Percentiles rank a stretch among this genome's conserved stretches.
Conservation (phyloP, 768 basidiomycete genomes). For the Leccinellum rugosiceps region DNA sequence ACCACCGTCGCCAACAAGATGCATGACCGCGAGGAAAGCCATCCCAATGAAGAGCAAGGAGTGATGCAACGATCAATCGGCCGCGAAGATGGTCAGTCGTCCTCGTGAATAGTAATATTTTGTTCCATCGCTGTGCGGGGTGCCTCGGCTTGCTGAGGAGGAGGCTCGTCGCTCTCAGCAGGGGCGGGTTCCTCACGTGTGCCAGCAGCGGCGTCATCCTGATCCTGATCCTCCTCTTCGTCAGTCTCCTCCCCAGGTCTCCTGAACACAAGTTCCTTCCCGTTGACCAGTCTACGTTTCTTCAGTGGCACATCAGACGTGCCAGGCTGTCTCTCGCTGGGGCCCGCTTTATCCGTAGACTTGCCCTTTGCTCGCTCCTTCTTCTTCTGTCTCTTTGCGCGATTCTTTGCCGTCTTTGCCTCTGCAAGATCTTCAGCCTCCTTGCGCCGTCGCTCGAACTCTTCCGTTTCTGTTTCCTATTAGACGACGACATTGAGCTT, state of each 20-base stretch:
- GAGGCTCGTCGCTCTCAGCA: conserved; percentile 1
- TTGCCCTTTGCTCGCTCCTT: conserved; percentile 66
- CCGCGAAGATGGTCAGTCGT: conserved; percentile 34
- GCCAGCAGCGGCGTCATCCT: conserved; percentile 4
- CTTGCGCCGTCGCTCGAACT: conserved; percentile 71
- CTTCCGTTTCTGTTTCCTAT: conserved; percentile 68
- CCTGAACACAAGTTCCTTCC: conserved; percentile 62
- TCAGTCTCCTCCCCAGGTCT: conserved; percentile 49
- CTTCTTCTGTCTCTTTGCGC: conserved; percentile 91
- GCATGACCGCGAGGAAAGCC: not conserved
- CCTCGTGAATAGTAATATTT: conserved; percentile 49
- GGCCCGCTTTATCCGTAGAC: conserved; percentile 26
- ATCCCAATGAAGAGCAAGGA: not conserved
- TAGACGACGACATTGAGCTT: conserved; percentile 1
- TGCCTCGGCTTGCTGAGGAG: conserved; percentile 4
- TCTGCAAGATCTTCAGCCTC: conserved; percentile 71
- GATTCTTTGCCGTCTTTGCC: conserved; percentile 92
- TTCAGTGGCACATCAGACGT: conserved; percentile 52
- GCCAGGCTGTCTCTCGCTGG: conserved; percentile 23
- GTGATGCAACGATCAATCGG: not conserved
- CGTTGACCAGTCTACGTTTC: conserved; percentile 79
- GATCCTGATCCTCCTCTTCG: conserved; percentile 43
- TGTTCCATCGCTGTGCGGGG: conserved; percentile 32
- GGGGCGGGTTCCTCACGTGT: conserved; percentile 1
- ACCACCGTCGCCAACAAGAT: no score